Base-by-base conservation (phyloP, 257 asterid species). In the Jasminum sambac region DNA sequence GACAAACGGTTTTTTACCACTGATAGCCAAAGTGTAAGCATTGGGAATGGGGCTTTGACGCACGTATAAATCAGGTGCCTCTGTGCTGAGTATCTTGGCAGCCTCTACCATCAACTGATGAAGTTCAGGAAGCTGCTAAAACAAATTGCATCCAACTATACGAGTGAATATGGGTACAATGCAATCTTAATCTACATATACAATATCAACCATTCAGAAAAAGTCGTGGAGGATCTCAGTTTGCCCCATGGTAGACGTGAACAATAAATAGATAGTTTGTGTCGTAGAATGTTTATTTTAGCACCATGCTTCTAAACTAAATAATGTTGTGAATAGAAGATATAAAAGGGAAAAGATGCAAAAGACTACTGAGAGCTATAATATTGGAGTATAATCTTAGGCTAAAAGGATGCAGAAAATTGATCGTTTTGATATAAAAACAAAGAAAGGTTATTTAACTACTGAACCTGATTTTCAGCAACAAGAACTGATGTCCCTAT, bases 41-140 rank as follows among this genome's bases (percentile, higher is more conserved):
- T 90, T 93, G 44, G 98, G 96, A 19, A 87, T 84, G 7, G 98
- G 97, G 83, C 96, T 93, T 78, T 93, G 98, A 41, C 95, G 96
- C 73, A 93, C 73, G 64, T 93, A 93, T 17, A 93, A 81, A 79
- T 87, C 97, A 34, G 98, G 97, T 69, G 96, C 82, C 69, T 90
- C 98, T 48, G 76, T 77, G 79, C 81, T 86, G 50, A 93, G 78
- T 65, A 85, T 80, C 64, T 82, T 61, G 66, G 96, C 89, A 12
- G 98, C 98, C 79, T 93, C 94, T 42, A 79, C 70, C 96, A 90
- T 86, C 79, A 93, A 78, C 50, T 72, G 74, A 66, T 87, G 89
- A 79, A 93, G 94, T 77, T 90, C 95, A 12, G 96, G 94, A 68
- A 93, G 94, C 98, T 93, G 85, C 41, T 40, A 36, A 73, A 61